Base-by-base conservation (phyloP, 495 filamentous ascomycete genomes). In the Niebla homalea region DNA sequence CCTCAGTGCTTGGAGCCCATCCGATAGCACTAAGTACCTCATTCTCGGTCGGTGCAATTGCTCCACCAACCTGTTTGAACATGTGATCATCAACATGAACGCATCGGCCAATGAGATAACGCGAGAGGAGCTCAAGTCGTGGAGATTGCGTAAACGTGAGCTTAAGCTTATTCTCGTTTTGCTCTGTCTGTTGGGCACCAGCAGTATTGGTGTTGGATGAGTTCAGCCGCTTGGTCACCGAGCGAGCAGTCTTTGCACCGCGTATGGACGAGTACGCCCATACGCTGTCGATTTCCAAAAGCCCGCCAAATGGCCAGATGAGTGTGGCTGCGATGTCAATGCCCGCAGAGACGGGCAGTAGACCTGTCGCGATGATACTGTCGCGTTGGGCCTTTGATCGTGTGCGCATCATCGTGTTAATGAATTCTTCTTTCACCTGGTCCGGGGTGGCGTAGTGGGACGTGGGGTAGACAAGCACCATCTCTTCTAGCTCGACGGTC, bases 221-320 rank as follows among this genome's bases (percentile, higher is more conserved):
- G 6, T 56, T 54, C 4, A 65, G 45, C 11, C 62, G 52, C 39
- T 65, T 66, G 3, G 63, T 65, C 0, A 63, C 54, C 11, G 47
- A 56, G 11, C 63, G 40, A 5, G 57, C 57, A 7, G 59, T 62
- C 48, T 64, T 60, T 5, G 66, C 59, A 16, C 66, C 66, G 11
- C 61, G 50, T 38, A 67, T 67, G 8, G 60, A 62, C 3, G 64
- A 56, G 44, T 66, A 65, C 16, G 63, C 59, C 66, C 66, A 68
- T 2, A 69, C 65, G 14, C 55, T 51, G 20, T 62, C 57, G 16
- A 67, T 53, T 47, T 67, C 62, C 5, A 60, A 48, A n/a, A 69
- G 46, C 0, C 66, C 66, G 14, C 65, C 65, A 37, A 69, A 64
- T 0, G 63, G 63, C 63, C 63, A 65, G 18, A 65, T 36, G 6